phyloP scores from a whole-genome alignment of 2,329 filamentous ascomycete species.

The Botrytis medusae region DNA sequence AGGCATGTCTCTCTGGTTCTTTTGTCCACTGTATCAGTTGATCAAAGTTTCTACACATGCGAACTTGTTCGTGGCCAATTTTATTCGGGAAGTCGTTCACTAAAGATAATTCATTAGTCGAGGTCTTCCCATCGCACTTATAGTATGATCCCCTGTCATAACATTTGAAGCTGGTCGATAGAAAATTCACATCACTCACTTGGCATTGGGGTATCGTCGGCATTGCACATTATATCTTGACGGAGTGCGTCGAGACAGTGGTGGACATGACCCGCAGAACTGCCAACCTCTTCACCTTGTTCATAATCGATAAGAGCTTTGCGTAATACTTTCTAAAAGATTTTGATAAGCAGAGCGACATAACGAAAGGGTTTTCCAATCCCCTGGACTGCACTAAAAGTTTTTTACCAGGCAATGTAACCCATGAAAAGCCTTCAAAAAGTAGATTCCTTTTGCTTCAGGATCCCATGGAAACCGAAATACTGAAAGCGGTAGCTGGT shows the following conservation, averaged over 20 bases:
- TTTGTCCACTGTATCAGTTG: slow-evolving; percentile 16
- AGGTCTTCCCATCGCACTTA: not conserved
- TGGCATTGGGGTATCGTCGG: slow-evolving; percentile 17
- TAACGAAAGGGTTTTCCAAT: too few relatives aligned
- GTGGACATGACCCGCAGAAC: slow-evolving; percentile 1
- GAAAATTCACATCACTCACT: not conserved
- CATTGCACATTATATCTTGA: slow-evolving; percentile 21
- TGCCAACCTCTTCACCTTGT: not conserved
- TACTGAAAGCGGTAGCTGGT: not conserved
- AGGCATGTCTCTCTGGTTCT: slow-evolving; percentile 7
- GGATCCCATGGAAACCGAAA: slow-evolving; percentile 16
- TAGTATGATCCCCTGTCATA: not conserved
- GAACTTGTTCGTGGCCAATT: slow-evolving; percentile 17
- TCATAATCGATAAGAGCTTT: not conserved
- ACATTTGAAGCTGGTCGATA: not conserved
- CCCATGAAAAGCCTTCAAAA: slow-evolving; percentile 11
- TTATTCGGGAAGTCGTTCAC: slow-evolving; percentile 2
- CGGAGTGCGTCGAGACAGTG: slow-evolving; percentile 21
- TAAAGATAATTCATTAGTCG: not conserved
- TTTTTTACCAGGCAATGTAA: slow-evolving; percentile 12
- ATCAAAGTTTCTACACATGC: slow-evolving; percentile 22
- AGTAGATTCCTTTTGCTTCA: slow-evolving; percentile 10
- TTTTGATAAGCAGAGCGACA: not conserved
- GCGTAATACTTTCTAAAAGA: not conserved
- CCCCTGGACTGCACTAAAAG: not conserved